Evolutionary conservation across 1,284 basidiomycete species (phyloP).

Genomic region (Neolentinus lepideus): DNA sequence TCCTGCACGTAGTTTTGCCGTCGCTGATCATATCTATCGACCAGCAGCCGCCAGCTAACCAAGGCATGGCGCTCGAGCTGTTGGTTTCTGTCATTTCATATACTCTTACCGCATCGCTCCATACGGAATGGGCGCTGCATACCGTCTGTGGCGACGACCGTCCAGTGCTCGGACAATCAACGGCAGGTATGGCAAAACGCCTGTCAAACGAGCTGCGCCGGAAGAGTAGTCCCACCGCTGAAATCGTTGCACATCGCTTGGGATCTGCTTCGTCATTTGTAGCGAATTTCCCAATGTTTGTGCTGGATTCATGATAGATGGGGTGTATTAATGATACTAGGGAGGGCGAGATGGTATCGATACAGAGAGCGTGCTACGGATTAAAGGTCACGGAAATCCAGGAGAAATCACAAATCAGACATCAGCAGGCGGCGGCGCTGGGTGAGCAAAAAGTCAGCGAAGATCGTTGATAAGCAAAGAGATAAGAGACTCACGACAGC

Average conservation of each 20-base stretch:
- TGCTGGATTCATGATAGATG: slow-evolving; percentile 16
- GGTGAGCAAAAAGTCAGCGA: slow-evolving; percentile 3
- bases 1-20: slow-evolving; percentile 58
- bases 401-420: slow-evolving; percentile 29
- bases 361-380: background rate
- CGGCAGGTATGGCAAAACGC: slow-evolving; percentile 52
- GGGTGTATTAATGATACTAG: background rate
- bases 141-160: slow-evolving; percentile 41
- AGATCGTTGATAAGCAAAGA: slow-evolving; percentile 3
- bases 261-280: slow-evolving; percentile 57
- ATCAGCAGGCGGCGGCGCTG: slow-evolving; percentile 41
- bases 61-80: slow-evolving; percentile 50
- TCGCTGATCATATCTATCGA: slow-evolving; percentile 51
- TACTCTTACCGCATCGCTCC: slow-evolving; percentile 53
- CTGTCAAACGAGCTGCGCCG: slow-evolving; percentile 52
- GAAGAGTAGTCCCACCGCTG: slow-evolving; percentile 44
- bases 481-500: slow-evolving; percentile 61
- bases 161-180: slow-evolving; percentile 50
- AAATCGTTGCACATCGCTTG: slow-evolving; percentile 47
- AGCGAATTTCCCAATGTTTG: slow-evolving; percentile 67
- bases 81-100: slow-evolving; percentile 56
- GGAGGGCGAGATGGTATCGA: background rate
- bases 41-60: slow-evolving; percentile 39
- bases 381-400: too few species aligned
- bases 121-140: slow-evolving; percentile 61